Base-by-base conservation (phyloP, 345 rosid genomes). In the Eucalyptus tenuipes region DNA sequence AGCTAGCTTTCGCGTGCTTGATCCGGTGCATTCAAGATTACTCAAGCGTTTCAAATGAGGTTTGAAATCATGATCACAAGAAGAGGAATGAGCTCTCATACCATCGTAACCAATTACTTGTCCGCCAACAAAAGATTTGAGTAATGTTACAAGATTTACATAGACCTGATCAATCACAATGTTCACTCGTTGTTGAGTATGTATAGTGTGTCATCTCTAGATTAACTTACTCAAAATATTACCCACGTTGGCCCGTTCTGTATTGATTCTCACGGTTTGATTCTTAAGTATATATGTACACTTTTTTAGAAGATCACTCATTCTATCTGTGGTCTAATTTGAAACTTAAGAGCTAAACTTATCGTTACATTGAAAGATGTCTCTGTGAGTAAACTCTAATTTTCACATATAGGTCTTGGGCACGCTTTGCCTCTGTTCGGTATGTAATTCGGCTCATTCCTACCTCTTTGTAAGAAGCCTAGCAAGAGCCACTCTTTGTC, bases 391-490 rank as follows among this genome's bases (percentile, higher is more conserved):
- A 20, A 55, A 55, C 61, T 55, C 27, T 24, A 24, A 8, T 9
- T 55, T 55, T 55, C 27, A 55, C 29, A 55, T 55, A 20, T 55
- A 22, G 9, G 27, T 55, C 5, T 18, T 52, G 10, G 24, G 55
- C 55, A 52, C 4, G 10, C 55, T 52, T 0, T 52, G 4, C 2
- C 10, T 52, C 2, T 52, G 24, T 52, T 18, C 1, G 2, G 1
- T 18, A 20, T 52, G 55, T 52, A 18, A 7, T 52, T 18, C 5
- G 10, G 25, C 2, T 52, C 5, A 52, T 52, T 52, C 10, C 5
- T 7, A 0, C 57, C 10, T 52, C 10, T 52, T 7, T 1, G 4
- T 52, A 18, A 52, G 25, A 52, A 52, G 57, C 10, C 57, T 52
- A 52, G 57, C 57, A 18, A 52, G 25, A 52, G 10, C 57, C 57